Evolutionary conservation across 2,329 filamentous ascomycete species (phyloP), one percentile per base, ranked within the genome.

Genomic region (Venturiaceae sp.): DNA sequence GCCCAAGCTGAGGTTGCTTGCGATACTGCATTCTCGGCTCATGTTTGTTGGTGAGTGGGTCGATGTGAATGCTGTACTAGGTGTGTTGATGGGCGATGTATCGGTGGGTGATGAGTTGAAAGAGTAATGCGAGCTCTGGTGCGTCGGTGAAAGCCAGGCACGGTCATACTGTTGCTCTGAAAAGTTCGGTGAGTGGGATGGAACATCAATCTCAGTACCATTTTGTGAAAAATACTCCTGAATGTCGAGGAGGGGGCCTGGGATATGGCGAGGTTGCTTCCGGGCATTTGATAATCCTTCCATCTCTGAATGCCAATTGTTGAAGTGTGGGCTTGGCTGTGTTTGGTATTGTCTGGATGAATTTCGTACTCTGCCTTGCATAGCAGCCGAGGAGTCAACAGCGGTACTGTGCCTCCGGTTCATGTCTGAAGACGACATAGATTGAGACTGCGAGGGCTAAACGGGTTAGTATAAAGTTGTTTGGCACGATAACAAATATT

Each of bases 11-110:
- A 44, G 33, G 30, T 54, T 30, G 26, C 57, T 53, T n/a, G 26
- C 14, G 11, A 28, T 30, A 21, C 39, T 58, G 19, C 36, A 28
- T 14, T 53, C 19, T n/a, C 47, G 57, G 33, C 57, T 58, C 57
- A 58, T 58, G 57, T 30, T 44, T 19, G 28, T 30, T n/a, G 47
- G 28, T 6, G 39, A 46, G 21, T 50, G 44, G 16, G 28, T 50
- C 44, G 44, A 50, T 30, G 44, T 50, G 6, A 46, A 32, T 19
- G 32, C 30, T 19, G 52, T 53, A 13, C 19, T 34, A 26, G 52
- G 52, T 5, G 52, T 53, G 23, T 37, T 53, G 7, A 37, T 28
- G n/a, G 34, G 19, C 8, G 52, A 53, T 16, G 52, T 7, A 33
- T 37, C 52, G 32, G n/a, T 53, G 13, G 52, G 52, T 13, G 52